phyloP scores from a whole-genome alignment of 1,139 yeast species.

The Suhomyces anneliseae region DNA sequence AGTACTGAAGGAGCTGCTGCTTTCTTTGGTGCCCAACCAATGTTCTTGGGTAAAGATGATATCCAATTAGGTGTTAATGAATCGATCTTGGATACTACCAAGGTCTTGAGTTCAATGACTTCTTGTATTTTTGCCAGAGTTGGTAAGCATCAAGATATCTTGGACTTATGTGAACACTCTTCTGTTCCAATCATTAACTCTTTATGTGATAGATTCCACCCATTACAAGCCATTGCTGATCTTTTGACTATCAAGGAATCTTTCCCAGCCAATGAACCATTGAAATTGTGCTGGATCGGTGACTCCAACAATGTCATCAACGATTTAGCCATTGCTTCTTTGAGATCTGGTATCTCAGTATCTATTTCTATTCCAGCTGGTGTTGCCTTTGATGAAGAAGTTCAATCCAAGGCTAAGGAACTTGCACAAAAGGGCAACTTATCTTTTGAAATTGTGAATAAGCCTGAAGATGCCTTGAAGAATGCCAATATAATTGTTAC shows the following conservation, averaged over 20 bases:
- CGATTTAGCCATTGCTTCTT: constrained; percentile 88
- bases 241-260: constrained; percentile 80
- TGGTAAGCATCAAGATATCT: constrained; percentile 77
- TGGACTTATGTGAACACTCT: constrained; percentile 71
- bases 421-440: constrained; percentile 57
- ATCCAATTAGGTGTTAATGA: constrained; percentile 96
- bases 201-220: constrained; percentile 89
- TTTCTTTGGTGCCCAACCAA: constrained; percentile 92
- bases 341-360: constrained; percentile 82
- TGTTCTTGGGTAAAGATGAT: constrained; percentile 95
- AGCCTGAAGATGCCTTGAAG: constrained; percentile 69
- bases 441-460: constrained; percentile 61
- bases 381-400: constrained; percentile 61
- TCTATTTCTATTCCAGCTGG: constrained; percentile 80
- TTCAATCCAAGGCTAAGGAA: constrained; percentile 54
- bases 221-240: constrained; percentile 93
- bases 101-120: constrained; percentile 91
- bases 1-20: constrained; percentile 94
- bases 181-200: constrained; percentile 91
- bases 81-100: constrained; percentile 81
- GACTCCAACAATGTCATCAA: constrained; percentile 95
- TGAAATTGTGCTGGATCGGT: constrained; percentile 93
- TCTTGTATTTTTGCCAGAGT: constrained; percentile 96
- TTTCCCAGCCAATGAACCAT: constrained; percentile 57
- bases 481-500: constrained; percentile 84